These are phyloP conservation scores for Fusarium redolens DNA, from an alignment of 2,329 filamentous ascomycete species.

Conservation along the genomic window DNA sequence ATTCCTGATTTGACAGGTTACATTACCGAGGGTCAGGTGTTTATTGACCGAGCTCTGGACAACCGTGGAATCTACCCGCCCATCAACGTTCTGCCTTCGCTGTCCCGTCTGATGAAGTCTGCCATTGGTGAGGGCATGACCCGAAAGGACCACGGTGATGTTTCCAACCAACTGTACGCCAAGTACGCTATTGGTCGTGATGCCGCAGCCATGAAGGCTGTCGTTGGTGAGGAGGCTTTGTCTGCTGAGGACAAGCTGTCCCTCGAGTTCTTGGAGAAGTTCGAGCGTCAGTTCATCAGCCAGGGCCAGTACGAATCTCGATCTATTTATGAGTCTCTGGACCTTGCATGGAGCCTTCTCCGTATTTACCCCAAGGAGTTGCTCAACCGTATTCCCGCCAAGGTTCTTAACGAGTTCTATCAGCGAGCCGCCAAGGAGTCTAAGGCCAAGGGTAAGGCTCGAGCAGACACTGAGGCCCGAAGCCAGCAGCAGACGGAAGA, in stretches of 20 bases:
- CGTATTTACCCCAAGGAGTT: slow-evolving; percentile 98
- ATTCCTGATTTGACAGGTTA: slow-evolving; percentile 99
- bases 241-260: slow-evolving; percentile 97
- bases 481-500: slow-evolving; percentile 61
- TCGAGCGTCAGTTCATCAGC: slow-evolving; percentile 93
- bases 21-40: slow-evolving; percentile 99
- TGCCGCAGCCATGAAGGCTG: slow-evolving; percentile 98
- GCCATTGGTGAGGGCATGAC: slow-evolving; percentile 98
- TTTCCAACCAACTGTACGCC: slow-evolving; percentile 99
- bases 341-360: slow-evolving; percentile 95
- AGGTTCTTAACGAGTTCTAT: slow-evolving; percentile 86
- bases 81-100: slow-evolving; percentile 97
- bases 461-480: slow-evolving; percentile 54
- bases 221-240: slow-evolving; percentile 97
- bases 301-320: slow-evolving; percentile 94
- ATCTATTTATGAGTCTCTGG: slow-evolving; percentile 91
- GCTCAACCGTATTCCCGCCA: slow-evolving; percentile 92
- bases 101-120: slow-evolving; percentile 99
- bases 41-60: slow-evolving; percentile 90
- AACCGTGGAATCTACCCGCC: slow-evolving; percentile 99
- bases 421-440: slow-evolving; percentile 72
- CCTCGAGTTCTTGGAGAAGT: slow-evolving; percentile 98
- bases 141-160: slow-evolving; percentile 95
- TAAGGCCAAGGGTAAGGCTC: slow-evolving; percentile 71
- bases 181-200: slow-evolving; percentile 99